Conservation (phyloP, 1,284 basidiomycete genomes). For the Prillingera fragicola region DNA sequence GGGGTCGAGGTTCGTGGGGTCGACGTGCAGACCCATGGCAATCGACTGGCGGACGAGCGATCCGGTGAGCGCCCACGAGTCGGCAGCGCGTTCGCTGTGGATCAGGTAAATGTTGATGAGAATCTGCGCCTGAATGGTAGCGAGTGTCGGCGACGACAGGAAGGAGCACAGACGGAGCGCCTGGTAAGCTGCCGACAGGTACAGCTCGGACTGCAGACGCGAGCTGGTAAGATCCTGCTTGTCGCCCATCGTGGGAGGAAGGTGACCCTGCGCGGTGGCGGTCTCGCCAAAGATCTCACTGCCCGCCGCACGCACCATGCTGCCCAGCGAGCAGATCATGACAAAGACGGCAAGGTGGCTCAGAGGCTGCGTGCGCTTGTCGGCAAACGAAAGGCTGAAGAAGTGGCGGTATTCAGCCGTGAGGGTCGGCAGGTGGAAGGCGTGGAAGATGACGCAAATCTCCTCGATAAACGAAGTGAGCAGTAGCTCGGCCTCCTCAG, state of each 20-base stretch:
- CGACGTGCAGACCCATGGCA: slow-evolving; percentile 46
- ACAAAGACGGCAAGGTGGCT: slow-evolving; percentile 40
- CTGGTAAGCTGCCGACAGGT: slow-evolving; percentile 47
- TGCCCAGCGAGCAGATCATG: slow-evolving; percentile 45
- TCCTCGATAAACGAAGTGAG: slow-evolving; percentile 38
- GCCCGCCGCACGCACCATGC: slow-evolving; percentile 40
- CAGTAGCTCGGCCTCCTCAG: slow-evolving; percentile 40
- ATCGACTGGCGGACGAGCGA: slow-evolving; percentile 43
- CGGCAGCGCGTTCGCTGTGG: slow-evolving; percentile 44
- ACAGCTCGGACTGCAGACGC: slow-evolving; percentile 46
- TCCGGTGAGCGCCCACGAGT: slow-evolving; percentile 43
- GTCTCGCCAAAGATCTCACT: slow-evolving; percentile 40
- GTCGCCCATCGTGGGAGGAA: not conserved
- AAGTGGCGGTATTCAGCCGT: slow-evolving; percentile 38
- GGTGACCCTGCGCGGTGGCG: not conserved
- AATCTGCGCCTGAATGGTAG: slow-evolving; percentile 41
- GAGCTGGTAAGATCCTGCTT: slow-evolving; percentile 39
- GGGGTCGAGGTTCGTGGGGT: slow-evolving; percentile 40
- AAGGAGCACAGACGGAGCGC: slow-evolving; percentile 47
- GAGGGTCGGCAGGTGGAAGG: slow-evolving; percentile 42
- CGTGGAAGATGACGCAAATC: slow-evolving; percentile 39
- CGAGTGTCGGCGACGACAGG: slow-evolving; percentile 43
- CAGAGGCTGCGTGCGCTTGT: slow-evolving; percentile 41
- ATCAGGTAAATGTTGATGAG: slow-evolving; percentile 44
- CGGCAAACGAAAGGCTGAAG: slow-evolving; percentile 34